Evolutionary conservation across 2,329 filamentous ascomycete genomes (phyloP).

Genomic region (Zymoseptoria pseudotritici): DNA sequence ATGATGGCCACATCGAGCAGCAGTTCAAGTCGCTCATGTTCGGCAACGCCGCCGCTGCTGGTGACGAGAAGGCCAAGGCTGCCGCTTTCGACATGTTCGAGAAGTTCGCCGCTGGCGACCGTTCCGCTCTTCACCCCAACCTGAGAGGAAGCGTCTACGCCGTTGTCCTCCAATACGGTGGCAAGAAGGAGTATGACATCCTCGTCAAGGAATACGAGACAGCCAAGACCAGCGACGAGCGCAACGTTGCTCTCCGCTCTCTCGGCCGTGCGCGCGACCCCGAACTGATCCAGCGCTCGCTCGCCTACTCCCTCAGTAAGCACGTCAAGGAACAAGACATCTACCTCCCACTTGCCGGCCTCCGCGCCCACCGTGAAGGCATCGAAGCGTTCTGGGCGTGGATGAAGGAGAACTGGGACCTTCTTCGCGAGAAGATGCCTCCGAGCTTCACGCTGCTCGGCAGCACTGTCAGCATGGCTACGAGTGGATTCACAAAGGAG

Average conservation of each 20-base stretch:
- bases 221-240: conserved; percentile 74
- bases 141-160: conserved; percentile 79
- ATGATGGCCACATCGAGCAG: conserved; percentile 81
- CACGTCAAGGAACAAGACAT: conserved; percentile 93
- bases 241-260: conserved; percentile 79
- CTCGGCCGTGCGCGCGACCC: conserved; percentile 73
- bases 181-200: conserved; percentile 76
- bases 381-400: conserved; percentile 74
- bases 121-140: conserved; percentile 80
- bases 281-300: conserved; percentile 71
- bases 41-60: conserved; percentile 69
- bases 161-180: conserved; percentile 76
- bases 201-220: conserved; percentile 68
- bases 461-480: conserved; percentile 73
- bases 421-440: conserved; percentile 70
- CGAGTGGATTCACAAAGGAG: conserved; percentile 68
- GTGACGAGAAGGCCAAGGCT: conserved; percentile 68
- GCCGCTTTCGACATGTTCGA: conserved; percentile 86
- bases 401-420: conserved; percentile 85
- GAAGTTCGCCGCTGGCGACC: conserved; percentile 74
- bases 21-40: conserved; percentile 94
- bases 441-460: conserved; percentile 83
- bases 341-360: conserved; percentile 75
- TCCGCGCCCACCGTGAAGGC: conserved; percentile 69
- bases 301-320: conserved; percentile 65